phyloP scores from a whole-genome alignment of 371 early-diverging fungal species.

The Mortierella sp. region DNA sequence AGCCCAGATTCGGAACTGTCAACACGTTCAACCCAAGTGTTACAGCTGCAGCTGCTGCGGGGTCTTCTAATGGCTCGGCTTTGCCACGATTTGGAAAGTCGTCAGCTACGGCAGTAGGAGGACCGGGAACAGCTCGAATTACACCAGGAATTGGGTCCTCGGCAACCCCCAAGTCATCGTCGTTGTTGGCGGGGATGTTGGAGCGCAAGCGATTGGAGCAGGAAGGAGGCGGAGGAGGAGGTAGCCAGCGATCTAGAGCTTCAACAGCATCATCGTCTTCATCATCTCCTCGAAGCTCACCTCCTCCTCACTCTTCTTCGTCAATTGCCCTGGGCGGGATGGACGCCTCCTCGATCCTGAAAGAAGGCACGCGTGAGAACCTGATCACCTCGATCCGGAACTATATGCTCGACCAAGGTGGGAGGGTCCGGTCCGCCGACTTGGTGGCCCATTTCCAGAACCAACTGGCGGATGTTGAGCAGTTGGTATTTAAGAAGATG shows the following conservation, averaged over 20 bases:
- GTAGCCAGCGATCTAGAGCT: neutral
- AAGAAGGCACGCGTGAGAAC: conserved; percentile 54
- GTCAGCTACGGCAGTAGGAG: neutral
- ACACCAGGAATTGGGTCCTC: conserved; percentile 22
- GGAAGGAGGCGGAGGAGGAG: conserved; percentile 6
- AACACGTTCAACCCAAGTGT: conserved; percentile 48
- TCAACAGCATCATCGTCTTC: neutral
- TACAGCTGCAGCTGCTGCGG: conserved; percentile 23
- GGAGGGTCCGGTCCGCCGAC: conserved; percentile 63
- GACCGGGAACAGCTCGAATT: conserved; percentile 2
- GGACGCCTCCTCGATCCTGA: conserved; percentile 24
- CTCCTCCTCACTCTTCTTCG: conserved; percentile 1
- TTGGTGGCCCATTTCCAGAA: conserved; percentile 66
- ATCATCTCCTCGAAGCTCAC: conserved; percentile 20
- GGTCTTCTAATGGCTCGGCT: conserved; percentile 11
- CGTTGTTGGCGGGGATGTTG: conserved; percentile 63
- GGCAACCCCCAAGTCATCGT: conserved; percentile 42
- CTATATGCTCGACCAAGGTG: conserved; percentile 62
- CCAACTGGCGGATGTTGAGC: conserved; percentile 63
- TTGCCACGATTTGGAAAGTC: conserved; percentile 27
- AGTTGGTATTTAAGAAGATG: conserved; percentile 74
- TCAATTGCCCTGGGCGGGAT: neutral
- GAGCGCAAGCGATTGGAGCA: conserved; percentile 62
- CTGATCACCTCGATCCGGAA: conserved; percentile 70
- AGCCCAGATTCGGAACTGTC: conserved; percentile 64